Evolutionary conservation across 345 rosid species (phyloP).

Genomic region (Eucalyptus marginata): DNA sequence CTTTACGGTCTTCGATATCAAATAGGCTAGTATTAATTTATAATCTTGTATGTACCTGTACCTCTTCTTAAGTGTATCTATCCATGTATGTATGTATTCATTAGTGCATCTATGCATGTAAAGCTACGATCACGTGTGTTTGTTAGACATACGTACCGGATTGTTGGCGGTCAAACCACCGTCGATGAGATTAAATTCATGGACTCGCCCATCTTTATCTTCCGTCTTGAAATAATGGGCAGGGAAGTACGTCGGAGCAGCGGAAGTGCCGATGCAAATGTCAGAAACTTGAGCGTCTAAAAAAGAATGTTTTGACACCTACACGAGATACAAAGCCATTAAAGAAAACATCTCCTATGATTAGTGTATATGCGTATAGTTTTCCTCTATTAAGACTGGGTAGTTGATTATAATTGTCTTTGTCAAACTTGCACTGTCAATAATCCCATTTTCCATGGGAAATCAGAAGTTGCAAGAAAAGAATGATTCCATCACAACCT

Average conservation of each 20-base stretch:
- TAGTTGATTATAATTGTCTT: neutral
- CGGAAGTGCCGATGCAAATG: slow-evolving; percentile 56
- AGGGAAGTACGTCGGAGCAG: slow-evolving; percentile 71
- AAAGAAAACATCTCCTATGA: neutral
- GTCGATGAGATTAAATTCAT: slow-evolving; percentile 61
- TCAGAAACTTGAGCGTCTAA: slow-evolving; percentile 49
- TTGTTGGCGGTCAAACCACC: slow-evolving; percentile 62
- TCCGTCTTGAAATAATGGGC: slow-evolving; percentile 36
- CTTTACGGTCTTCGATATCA: neutral
- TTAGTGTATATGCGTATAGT: neutral
- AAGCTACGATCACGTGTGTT: neutral
- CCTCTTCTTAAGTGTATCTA: neutral
- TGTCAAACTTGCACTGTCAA: neutral
- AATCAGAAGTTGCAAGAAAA: neutral
- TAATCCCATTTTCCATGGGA: neutral
- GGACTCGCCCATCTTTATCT: slow-evolving; percentile 16
- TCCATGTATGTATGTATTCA: neutral
- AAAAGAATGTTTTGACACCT: slow-evolving; percentile 15
- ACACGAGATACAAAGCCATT: neutral
- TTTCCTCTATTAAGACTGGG: neutral
- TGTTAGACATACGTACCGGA: slow-evolving; percentile 24
- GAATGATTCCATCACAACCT: neutral
- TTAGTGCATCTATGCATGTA: neutral
- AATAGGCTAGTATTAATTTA: neutral
- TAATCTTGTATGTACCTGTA: too few relatives aligned